Base-by-base conservation (phyloP, 2,329 filamentous ascomycete genomes). In the Thielaviopsis punctulata region DNA sequence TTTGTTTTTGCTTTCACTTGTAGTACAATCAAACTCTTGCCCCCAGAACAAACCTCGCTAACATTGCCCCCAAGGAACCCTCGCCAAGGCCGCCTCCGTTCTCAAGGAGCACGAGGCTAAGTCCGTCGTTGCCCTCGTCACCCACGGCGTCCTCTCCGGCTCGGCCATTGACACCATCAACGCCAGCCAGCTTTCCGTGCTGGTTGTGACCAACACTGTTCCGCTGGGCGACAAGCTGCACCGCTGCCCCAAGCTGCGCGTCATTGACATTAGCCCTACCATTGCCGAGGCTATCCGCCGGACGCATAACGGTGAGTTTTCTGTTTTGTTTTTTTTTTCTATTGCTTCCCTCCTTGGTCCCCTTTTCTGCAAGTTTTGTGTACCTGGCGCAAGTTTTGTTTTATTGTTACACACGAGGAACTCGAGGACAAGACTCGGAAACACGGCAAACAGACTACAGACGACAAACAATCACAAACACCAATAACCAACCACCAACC, bases 51-150 rank as follows among this genome's bases (percentile, higher is more conserved):
- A 43, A 10, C 2, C 39, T 43, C 30, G 6, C 30, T 36, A 36
- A 6, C 18, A 39, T 23, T 6, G 30, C 15, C 23, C 6, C 22
- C 2, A 13, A 52, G 51, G 52, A 21, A 57, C 56, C 43, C 71
- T 76, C 27, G 72, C 71, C 65, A 96, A 96, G 70, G 92, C 89
- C 2, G 92, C 90, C 15, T 82, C 86, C 53, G 90, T 89, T 0
- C 78, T 96, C 50, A 86, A 90, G 65, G 76, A 86, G 60, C 83
- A 95, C 62, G 86, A 87, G 27, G 90, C 92, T 1, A 80, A 79
- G 59, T 80, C 93, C 63, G 88, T 94, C 36, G 86, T 94, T 57
- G 92, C 92, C 22, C 93, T 96, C 58, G 92, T 96, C 54, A 95
- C 90, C 1, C 90, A 95, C 63, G 89, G 88, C 33, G 94, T 95